Percentiles rank a stretch among this genome's conserved stretches.
These are phyloP conservation scores for Saccharum hybrid DNA, from an alignment of 202 grass and related monocot genomes.

Conservation along the genomic window DNA sequence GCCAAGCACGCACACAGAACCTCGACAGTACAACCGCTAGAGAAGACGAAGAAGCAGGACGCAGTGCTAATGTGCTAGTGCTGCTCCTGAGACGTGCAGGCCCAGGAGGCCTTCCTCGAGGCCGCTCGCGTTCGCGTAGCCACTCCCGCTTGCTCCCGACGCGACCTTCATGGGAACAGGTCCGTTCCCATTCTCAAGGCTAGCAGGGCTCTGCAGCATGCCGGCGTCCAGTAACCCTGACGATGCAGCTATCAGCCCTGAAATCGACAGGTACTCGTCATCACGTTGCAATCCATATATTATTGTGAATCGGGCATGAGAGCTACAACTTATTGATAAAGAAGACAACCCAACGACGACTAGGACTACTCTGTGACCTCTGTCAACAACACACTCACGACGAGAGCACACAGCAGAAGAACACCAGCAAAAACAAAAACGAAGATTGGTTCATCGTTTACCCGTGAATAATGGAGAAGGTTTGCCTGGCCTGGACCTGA, in stretches of 20 bases:
- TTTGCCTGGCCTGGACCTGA: slow-evolving; percentile 57
- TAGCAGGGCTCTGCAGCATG: background rate
- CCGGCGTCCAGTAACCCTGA: background rate
- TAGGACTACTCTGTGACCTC: too few species aligned
- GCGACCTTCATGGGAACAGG: background rate
- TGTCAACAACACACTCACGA: too few species aligned
- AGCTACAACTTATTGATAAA: too few species aligned
- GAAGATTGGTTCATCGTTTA: background rate
- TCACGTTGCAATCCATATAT: background rate
- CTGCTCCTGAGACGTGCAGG: background rate
- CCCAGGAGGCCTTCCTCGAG: background rate
- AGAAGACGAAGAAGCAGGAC: background rate
- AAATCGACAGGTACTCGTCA: background rate
- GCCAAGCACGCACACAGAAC: too few species aligned
- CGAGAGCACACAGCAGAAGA: too few species aligned
- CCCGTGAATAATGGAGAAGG: slow-evolving; percentile 37
- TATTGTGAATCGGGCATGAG: too few species aligned
- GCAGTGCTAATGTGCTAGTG: background rate
- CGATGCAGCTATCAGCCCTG: background rate
- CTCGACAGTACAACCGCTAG: background rate
- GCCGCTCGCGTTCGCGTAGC: background rate
- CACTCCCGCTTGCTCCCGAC: background rate
- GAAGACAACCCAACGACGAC: too few species aligned
- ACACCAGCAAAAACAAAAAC: too few species aligned
- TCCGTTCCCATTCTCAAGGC: background rate